phyloP scores from a whole-genome alignment of 768 basidiomycete genomes.

The Psilocybe cubensis region DNA sequence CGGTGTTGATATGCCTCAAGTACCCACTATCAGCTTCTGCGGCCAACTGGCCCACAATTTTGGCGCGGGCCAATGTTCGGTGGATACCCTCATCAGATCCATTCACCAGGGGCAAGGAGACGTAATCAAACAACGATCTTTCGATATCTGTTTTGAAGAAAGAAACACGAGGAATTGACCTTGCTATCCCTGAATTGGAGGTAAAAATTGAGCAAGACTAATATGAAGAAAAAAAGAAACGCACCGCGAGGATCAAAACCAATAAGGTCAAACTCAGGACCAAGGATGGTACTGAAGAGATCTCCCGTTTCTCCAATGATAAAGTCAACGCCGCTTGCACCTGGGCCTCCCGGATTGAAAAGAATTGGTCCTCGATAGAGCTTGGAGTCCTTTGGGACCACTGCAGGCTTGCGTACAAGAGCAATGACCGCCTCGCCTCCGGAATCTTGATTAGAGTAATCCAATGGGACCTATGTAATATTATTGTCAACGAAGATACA shows the following conservation, averaged over 20 bases:
- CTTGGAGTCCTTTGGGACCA: conserved; percentile 21
- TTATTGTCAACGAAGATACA: too few relatives aligned
- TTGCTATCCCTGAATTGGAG: conserved; percentile 33
- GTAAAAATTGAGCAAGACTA: background rate
- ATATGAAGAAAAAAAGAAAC: background rate
- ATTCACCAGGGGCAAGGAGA: conserved; percentile 20
- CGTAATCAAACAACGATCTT: conserved; percentile 24
- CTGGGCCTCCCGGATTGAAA: conserved; percentile 52
- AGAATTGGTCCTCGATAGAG: conserved; percentile 47
- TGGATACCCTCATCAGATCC: conserved; percentile 27
- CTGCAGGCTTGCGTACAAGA: conserved; percentile 42
- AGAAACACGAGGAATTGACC: conserved; percentile 35
- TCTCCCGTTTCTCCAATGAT: conserved; percentile 23
- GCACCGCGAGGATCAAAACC: conserved; percentile 51
- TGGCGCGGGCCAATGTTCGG: conserved; percentile 34
- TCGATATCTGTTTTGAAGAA: conserved; percentile 41
- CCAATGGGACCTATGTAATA: conserved; percentile 15
- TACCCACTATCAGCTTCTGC: conserved; percentile 30
- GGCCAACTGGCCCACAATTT: conserved; percentile 35
- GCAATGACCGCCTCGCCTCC: conserved; percentile 45
- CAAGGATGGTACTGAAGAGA: conserved; percentile 33
- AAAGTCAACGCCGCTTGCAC: conserved; percentile 43
- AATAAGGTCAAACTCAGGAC: conserved; percentile 48
- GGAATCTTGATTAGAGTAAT: conserved; percentile 37
- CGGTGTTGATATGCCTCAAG: conserved; percentile 37